phyloP scores from a whole-genome alignment of 495 filamentous ascomycete species.

The Neurospora sublineolata region DNA sequence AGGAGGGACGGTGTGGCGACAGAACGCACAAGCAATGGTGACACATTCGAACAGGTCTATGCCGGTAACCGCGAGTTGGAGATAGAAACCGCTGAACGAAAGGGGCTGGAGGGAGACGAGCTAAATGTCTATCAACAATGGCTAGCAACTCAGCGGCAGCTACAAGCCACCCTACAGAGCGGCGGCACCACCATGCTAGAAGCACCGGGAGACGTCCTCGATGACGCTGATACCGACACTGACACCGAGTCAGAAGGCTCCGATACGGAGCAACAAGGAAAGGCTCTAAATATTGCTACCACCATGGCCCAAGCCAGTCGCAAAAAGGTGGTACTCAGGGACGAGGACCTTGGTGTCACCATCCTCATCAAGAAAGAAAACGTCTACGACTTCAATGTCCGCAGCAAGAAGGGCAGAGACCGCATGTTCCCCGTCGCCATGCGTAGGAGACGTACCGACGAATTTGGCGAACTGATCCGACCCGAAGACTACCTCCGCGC shows the following conservation, averaged over 20 bases:
- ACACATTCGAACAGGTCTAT: conserved; percentile 53
- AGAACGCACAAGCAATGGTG: conserved; percentile 45
- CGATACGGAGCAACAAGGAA: conserved; percentile 82
- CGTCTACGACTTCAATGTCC: conserved; percentile 83
- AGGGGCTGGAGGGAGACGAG: conserved; percentile 60
- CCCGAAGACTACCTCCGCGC: conserved; percentile 91
- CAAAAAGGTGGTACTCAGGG: conserved; percentile 68
- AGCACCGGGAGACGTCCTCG: conserved; percentile 61
- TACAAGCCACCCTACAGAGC: conserved; percentile 62
- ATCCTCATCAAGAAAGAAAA: conserved; percentile 79
- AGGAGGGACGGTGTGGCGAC: conserved; percentile 49
- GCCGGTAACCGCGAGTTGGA: conserved; percentile 50
- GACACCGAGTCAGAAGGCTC: conserved; percentile 80
- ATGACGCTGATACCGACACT: conserved; percentile 69
- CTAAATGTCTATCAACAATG: conserved; percentile 78
- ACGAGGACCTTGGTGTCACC: conserved; percentile 83
- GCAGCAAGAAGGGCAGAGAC: conserved; percentile 87
- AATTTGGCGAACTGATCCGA: conserved; percentile 85
- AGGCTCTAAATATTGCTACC: conserved; percentile 77
- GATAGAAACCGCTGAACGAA: conserved; percentile 46
- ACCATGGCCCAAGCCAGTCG: conserved; percentile 68
- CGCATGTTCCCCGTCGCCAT: conserved; percentile 84
- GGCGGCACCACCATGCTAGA: conserved; percentile 55
- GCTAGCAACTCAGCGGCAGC: conserved; percentile 67
- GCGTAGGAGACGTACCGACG: conserved; percentile 67